Base-by-base conservation (phyloP, 495 filamentous ascomycete genomes). In the Xylaria castorea region DNA sequence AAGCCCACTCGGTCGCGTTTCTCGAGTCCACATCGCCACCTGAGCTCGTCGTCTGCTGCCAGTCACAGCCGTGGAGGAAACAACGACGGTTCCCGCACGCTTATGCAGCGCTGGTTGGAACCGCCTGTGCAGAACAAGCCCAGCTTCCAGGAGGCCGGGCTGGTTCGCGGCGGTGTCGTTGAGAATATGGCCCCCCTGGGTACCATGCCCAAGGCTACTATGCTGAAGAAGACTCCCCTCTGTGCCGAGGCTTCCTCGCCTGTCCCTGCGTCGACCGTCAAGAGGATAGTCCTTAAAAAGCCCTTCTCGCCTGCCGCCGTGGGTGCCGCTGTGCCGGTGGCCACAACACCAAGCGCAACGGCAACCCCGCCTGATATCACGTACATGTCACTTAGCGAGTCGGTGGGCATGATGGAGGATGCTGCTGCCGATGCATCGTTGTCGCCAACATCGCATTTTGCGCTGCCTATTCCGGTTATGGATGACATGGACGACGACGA, bases 131-230 rank as follows among this genome's bases (percentile, higher is more conserved):
- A 90, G 73, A 81, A 85, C 36, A 90, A 92, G 72, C 88, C 93
- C 2, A 93, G 91, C 73, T 95, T 90, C 78, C 85, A 88, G 79
- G 93, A 95, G 69, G 86, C 84, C 22, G 90, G 86, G 72, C 83
- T 89, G 74, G 82, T 89, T 72, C 82, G 89, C 38, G 85, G 89
- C 74, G 90, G 90, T 63, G 90, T 92, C 6, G 80, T 92, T 14
- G 89, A 89, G 79, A 87, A 88, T 74, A 93, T 94, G 92, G 87
- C 86, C 51, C 88, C 92, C 36, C 81, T 94, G 5, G 92, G 92
- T 48, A 86, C 86, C 34, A 80, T 87, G 61, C 92, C 92, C 9
- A 89, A 85, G 78, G 75, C 81, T n/a, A 78, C 82, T 27, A 70
- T 81, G 65, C 79, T 82, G 66, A 86, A 83, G 78, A 86, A 83